phyloP scores from a whole-genome alignment of 148 eudicot genomes.

The Rhododendron henanense region DNA sequence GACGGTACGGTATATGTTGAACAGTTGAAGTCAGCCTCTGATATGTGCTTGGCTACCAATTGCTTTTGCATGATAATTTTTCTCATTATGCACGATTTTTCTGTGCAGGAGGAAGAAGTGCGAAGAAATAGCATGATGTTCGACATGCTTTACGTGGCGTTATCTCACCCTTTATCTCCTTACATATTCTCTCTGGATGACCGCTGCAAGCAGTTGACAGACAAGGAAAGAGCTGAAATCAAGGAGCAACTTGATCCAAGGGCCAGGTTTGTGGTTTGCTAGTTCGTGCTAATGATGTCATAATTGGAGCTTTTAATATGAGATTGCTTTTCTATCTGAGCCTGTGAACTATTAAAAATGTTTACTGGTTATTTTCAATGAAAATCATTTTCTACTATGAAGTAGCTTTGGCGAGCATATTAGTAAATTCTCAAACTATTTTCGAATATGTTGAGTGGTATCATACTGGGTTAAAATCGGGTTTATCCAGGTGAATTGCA shows the following conservation, averaged over 20 bases:
- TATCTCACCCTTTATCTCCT: conserved; percentile 79
- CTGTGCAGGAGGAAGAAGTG: conserved; percentile 66
- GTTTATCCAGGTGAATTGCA: neutral
- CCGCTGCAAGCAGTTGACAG: conserved; percentile 63
- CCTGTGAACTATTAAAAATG: conserved; percentile 1
- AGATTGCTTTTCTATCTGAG: neutral
- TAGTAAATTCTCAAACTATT: neutral
- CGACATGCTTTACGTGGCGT: conserved; percentile 74
- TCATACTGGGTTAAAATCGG: neutral
- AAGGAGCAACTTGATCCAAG: conserved; percentile 65
- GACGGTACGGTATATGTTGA: conserved; percentile 43
- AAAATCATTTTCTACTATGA: neutral
- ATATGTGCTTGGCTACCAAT: neutral
- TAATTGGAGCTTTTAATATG: neutral
- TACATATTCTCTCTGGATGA: conserved; percentile 83
- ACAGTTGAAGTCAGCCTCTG: neutral
- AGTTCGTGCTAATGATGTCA: neutral
- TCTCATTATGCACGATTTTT: neutral
- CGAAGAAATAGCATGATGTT: conserved; percentile 80
- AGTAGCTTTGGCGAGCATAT: neutral
- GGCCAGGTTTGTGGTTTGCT: conserved; percentile 58
- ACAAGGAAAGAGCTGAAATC: conserved; percentile 41
- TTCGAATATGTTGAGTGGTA: neutral
- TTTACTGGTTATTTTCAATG: neutral
- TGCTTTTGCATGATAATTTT: neutral